Base-by-base conservation (phyloP, 2,329 filamentous ascomycete species). In the Rugonectria rugulosa region DNA sequence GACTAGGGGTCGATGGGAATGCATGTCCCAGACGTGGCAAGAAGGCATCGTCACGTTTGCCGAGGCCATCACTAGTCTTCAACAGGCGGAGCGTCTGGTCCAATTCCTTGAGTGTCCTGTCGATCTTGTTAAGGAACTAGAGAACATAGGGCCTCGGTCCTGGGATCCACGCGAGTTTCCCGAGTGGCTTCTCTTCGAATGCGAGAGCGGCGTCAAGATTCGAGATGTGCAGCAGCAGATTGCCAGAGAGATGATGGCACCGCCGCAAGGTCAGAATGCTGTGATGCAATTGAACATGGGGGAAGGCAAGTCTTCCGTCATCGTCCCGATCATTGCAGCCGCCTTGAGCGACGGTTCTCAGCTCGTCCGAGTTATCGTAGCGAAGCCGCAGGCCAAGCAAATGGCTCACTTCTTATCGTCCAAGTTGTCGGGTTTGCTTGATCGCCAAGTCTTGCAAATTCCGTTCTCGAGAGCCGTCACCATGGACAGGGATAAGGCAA, bases 251-350 rank as follows among this genome's bases (percentile, higher is more conserved):
- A 90, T 91, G 82, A 80, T 77, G 2, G 48, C 62, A 0, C 78
- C 79, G 0, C 62, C 66, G 0, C 65, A 64, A 0, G 67, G 61
- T 0, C 24, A 67, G 0, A 89, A 87, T 60, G 69, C 78, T 0
- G 80, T 87, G 0, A 80, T 89, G 74, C 86, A 90, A 63, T 68
- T 91, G 2, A 89, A 89, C 60, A 91, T 91, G 87, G 88, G 88
- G 0, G 81, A 88, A 65, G 88, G 88, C 0, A 91, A 90, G 57
- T 86, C 85, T 0, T 88, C 87, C 0, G 83, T 90, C 2, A 90
- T 92, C 40, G 78, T 88, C 0, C 88, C 88, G 0, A 86, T 89
- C 29, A 80, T 88, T 0, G 81, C 83, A 0, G 72, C 81, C 0
- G 70, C 75, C 0, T 67, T 89, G 0, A 82, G 83, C 0, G 73